Conservation (phyloP, 2,329 filamentous ascomycete species). For the Teratosphaeria gauchensis region DNA sequence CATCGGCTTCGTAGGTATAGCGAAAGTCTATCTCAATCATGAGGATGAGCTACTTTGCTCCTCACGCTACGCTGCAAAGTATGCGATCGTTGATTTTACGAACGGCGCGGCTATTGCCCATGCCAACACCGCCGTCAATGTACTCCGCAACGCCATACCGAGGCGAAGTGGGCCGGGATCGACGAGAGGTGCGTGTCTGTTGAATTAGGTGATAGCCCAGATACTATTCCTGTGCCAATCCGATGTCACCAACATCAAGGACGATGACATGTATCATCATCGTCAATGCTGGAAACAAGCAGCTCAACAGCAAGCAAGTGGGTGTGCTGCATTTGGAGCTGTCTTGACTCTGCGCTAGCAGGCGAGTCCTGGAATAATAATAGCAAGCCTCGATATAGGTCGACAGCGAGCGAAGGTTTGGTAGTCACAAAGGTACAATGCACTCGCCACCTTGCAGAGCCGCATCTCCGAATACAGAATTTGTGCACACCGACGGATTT, state of each 20-base stretch:
- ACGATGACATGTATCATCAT: too few species aligned
- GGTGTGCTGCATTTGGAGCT: background rate
- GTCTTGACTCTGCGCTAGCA: background rate
- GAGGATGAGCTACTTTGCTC: background rate
- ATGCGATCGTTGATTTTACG: background rate
- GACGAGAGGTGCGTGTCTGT: background rate
- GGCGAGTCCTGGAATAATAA: background rate
- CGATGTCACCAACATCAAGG: background rate
- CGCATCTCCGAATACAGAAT: background rate
- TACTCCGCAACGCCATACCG: background rate
- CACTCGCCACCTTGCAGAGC: background rate
- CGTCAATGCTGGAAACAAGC: too few species aligned
- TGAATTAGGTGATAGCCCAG: background rate
- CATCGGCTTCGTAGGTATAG: background rate
- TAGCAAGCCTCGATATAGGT: background rate
- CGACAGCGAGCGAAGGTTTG: background rate
- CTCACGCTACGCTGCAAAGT: background rate
- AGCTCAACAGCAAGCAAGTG: background rate
- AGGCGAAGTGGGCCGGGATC: background rate
- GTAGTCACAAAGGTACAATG: background rate
- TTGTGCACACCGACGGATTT: background rate
- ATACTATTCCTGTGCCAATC: background rate
- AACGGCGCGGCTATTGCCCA: background rate
- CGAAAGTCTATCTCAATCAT: background rate
- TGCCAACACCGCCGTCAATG: background rate